Evolutionary conservation across 2,329 filamentous ascomycete species (phyloP).

Genomic region (Nigrograna mackinnonii): DNA sequence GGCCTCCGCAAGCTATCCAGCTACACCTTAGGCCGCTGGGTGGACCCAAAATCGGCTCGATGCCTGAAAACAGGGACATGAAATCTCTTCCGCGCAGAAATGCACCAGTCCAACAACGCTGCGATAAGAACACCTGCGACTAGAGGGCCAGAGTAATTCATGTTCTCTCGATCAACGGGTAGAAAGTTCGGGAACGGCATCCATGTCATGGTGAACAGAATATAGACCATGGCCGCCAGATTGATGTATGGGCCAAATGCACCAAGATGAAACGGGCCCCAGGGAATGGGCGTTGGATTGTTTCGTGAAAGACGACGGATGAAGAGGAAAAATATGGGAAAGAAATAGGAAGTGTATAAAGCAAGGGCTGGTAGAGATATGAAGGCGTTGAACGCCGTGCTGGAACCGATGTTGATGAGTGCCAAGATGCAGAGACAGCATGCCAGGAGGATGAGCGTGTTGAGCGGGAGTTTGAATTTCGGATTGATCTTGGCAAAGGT

Average conservation of each 20-base stretch:
- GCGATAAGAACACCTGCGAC: constrained; percentile 20
- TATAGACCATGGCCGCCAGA: constrained; percentile 21
- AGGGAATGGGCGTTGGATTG: constrained; percentile 13
- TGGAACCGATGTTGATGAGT: constrained; percentile 41
- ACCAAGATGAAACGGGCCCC: constrained; percentile 26
- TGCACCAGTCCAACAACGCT: constrained; percentile 25
- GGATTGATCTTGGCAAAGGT: constrained; percentile 30
- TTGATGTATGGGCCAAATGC: constrained; percentile 21
- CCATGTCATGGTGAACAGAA: constrained; percentile 26
- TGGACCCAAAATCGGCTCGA: too few species aligned
- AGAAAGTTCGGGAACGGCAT: constrained; percentile 26
- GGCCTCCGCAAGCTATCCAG: too few species aligned
- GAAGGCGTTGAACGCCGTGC: constrained; percentile 38
- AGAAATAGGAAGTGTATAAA: constrained; percentile 33
- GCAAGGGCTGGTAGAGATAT: constrained; percentile 32
- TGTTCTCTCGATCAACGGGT: constrained; percentile 19
- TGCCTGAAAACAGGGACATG: constrained; percentile 23
- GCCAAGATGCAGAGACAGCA: constrained; percentile 32
- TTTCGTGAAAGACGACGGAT: constrained; percentile 12
- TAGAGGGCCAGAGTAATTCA: constrained; percentile 34
- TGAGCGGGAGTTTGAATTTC: constrained; percentile 32
- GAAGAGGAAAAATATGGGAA: constrained; percentile 28
- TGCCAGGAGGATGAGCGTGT: constrained; percentile 26
- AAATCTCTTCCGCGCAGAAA: constrained; percentile 27
- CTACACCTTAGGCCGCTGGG: too few species aligned